Evolutionary conservation across 1,284 basidiomycete species (phyloP).

Genomic region (Puccinia coronata): DNA sequence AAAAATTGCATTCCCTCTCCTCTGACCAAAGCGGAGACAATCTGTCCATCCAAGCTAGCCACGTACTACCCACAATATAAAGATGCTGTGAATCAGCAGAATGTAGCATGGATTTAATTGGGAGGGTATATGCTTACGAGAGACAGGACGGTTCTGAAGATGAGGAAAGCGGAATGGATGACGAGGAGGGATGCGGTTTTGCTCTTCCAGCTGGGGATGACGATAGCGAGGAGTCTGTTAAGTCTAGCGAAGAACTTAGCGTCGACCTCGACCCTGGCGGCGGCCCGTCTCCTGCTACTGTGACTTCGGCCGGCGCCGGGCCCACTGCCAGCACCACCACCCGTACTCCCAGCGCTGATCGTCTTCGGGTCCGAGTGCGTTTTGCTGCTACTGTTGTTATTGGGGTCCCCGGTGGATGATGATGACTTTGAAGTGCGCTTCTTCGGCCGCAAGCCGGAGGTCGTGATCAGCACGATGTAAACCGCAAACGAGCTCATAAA

Average conservation of each 20-base stretch:
- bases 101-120: too few relatives aligned
- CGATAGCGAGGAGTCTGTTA: conserved; percentile 32
- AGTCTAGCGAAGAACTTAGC: conserved; percentile 36
- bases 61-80: conserved; percentile 29
- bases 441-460: conserved; percentile 40
- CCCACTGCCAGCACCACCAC: too few relatives aligned
- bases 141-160: conserved; percentile 44
- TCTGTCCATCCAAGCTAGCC: conserved; percentile 47
- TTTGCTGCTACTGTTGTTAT: too few relatives aligned
- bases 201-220: conserved; percentile 47
- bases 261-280: conserved; percentile 30
- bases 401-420: too few relatives aligned
- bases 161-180: conserved; percentile 45
- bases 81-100: too few relatives aligned
- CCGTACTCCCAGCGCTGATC: too few relatives aligned
- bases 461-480: conserved; percentile 36
- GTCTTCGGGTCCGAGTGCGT: too few relatives aligned
- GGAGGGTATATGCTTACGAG: conserved; percentile 25
- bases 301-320: too few relatives aligned
- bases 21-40: conserved; percentile 43
- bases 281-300: conserved; percentile 7
- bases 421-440: too few relatives aligned
- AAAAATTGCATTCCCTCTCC: conserved; percentile 40
- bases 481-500: conserved; percentile 43
- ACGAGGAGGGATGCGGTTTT: conserved; percentile 45